These are phyloP conservation scores for Pyrenophora graminea DNA, from an alignment of 2,329 filamentous ascomycete species.

Conservation along the genomic window DNA sequence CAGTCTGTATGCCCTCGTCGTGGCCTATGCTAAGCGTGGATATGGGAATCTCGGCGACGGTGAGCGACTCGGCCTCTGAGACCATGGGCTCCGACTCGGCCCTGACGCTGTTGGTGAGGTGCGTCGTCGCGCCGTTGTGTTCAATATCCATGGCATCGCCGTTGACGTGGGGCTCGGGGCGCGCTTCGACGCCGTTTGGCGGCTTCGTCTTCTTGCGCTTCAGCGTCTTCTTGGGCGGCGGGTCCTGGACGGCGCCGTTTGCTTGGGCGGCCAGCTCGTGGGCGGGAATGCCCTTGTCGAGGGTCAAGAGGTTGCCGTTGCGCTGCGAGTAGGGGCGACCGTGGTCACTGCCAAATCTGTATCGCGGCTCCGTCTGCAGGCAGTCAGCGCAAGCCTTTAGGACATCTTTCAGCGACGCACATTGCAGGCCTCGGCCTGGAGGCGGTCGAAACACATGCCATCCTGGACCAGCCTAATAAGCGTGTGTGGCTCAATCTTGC, in stretches of 20 bases:
- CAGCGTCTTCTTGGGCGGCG: constrained; percentile 38
- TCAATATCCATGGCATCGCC: constrained; percentile 56
- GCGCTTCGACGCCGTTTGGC: constrained; percentile 39
- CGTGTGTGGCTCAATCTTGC: constrained; percentile 61
- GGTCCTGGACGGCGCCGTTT: constrained; percentile 39
- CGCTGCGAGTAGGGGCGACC: constrained; percentile 45
- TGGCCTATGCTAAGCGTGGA: constrained; percentile 48
- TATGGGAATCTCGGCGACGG: constrained; percentile 44
- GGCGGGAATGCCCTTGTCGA: constrained; percentile 44
- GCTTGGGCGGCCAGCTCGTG: constrained; percentile 42
- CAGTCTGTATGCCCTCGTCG: constrained; percentile 45
- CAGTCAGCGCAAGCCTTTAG: constrained; percentile 22
- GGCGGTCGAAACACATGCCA: constrained; percentile 58
- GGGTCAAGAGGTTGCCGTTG: constrained; percentile 43
- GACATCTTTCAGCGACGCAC: constrained; percentile 27
- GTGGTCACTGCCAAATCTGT: constrained; percentile 47
- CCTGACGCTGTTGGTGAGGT: constrained; percentile 35
- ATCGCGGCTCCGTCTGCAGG: constrained; percentile 37
- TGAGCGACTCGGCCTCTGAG: constrained; percentile 46
- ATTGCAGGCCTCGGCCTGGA: constrained; percentile 43
- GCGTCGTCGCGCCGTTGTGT: constrained; percentile 35
- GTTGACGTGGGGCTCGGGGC: constrained; percentile 45
- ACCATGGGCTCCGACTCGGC: constrained; percentile 43
- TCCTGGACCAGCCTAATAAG: constrained; percentile 67
- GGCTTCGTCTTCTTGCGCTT: constrained; percentile 43